Conservation (phyloP, 2,329 filamentous ascomycete genomes). For the Beauveria rudraprayagi region DNA sequence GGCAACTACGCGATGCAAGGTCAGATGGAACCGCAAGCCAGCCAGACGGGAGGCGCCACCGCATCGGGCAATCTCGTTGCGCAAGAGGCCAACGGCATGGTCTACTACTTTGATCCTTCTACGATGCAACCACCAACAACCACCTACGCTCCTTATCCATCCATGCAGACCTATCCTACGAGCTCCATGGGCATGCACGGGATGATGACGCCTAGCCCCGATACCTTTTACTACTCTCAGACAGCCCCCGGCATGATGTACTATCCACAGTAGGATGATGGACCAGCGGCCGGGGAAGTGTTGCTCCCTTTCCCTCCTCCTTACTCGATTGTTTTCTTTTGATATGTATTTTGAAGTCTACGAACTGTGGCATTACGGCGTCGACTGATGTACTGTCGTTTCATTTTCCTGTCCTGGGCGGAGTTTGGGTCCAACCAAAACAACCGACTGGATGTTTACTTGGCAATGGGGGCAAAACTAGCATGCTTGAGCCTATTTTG, state of each 20-base stretch:
- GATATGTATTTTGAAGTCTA: not conserved
- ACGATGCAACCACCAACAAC: conserved; percentile 53
- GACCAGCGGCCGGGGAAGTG: conserved; percentile 1
- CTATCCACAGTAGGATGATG: conserved; percentile 47
- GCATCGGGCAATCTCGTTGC: conserved; percentile 46
- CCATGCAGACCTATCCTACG: conserved; percentile 44
- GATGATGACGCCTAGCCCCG: conserved; percentile 65
- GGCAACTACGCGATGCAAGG: conserved; percentile 34
- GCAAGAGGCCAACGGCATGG: conserved; percentile 91
- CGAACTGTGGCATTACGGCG: not conserved
- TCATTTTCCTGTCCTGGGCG: not conserved
- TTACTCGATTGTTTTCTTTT: not conserved
- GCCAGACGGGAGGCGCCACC: conserved; percentile 26
- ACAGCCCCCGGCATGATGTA: conserved; percentile 49
- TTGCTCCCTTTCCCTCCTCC: not conserved
- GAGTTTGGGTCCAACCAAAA: not conserved
- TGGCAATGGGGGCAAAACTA: conserved; percentile 1
- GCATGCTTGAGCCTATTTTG: conserved; percentile 1
- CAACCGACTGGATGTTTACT: not conserved
- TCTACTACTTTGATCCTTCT: conserved; percentile 86
- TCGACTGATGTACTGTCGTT: not conserved
- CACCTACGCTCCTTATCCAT: conserved; percentile 39
- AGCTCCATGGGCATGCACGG: conserved; percentile 64
- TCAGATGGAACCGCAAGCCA: conserved; percentile 29
- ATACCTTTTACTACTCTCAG: conserved; percentile 64